Percentiles rank a stretch among this genome's conserved stretches.
Evolutionary conservation across 1,284 basidiomycete genomes (phyloP).

Genomic region (Pseudozyma sp.): DNA sequence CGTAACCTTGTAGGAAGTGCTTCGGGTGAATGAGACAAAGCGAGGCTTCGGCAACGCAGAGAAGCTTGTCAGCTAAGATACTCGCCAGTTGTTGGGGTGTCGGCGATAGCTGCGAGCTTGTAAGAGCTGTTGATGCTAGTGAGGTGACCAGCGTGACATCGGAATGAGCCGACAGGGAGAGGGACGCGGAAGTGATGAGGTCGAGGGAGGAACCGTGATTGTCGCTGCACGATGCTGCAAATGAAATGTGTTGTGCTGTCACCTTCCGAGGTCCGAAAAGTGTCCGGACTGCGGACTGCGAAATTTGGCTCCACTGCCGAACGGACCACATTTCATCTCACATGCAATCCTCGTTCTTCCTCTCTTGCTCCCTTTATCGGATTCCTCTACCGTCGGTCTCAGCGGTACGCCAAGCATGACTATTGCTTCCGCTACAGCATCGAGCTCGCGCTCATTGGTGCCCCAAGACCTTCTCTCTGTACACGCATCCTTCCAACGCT

Average conservation of each 20-base stretch:
- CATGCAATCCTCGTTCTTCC: background rate
- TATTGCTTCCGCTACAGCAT: slow-evolving; percentile 18
- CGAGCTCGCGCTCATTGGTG: slow-evolving; percentile 20
- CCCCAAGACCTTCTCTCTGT: slow-evolving; percentile 36
- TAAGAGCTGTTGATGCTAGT: no score
- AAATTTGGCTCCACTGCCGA: slow-evolving; percentile 1
- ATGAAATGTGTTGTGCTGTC: slow-evolving; percentile 8
- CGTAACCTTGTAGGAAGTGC: background rate
- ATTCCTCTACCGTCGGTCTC: background rate
- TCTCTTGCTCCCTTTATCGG: background rate
- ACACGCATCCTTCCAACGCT: slow-evolving; percentile 38
- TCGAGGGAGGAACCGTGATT: background rate
- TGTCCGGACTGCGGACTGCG: background rate
- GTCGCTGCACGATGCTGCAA: slow-evolving; percentile 11
- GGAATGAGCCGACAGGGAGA: no score
- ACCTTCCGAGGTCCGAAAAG: background rate
- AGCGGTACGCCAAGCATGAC: background rate
- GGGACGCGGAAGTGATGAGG: background rate
- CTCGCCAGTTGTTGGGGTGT: background rate
- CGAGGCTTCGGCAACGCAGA: background rate
- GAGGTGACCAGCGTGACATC: no score
- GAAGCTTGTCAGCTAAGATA: background rate
- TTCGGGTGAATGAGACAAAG: background rate
- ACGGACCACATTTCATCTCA: slow-evolving; percentile 7
- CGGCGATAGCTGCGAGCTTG: background rate